phyloP scores from a whole-genome alignment of 805 yeast genomes.

The Saturnispora diversa region DNA sequence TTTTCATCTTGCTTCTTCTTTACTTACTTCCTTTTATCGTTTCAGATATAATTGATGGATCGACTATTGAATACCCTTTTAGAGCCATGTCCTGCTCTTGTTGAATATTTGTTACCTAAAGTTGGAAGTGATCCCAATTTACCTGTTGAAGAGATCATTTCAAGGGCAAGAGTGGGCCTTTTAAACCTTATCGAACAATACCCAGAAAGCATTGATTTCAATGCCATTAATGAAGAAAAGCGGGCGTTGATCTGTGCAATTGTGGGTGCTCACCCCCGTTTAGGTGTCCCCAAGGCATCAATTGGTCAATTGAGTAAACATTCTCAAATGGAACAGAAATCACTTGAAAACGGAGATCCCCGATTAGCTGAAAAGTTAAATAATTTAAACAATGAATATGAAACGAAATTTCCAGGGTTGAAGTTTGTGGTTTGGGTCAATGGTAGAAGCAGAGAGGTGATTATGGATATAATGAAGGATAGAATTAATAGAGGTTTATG shows the following conservation, averaged over 20 bases:
- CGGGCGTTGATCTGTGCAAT: slow-evolving; percentile 34
- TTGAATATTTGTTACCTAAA: slow-evolving; percentile 27
- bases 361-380: slow-evolving; percentile 44
- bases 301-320: slow-evolving; percentile 46
- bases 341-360: slow-evolving; percentile 36
- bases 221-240: background rate
- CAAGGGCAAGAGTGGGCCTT: slow-evolving; percentile 12
- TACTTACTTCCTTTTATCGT: background rate
- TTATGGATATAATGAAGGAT: slow-evolving; percentile 53
- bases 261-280: slow-evolving; percentile 85
- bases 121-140: slow-evolving; percentile 21
- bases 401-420: slow-evolving; percentile 48
- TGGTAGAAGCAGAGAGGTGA: slow-evolving; percentile 60
- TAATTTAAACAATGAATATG: slow-evolving; percentile 45
- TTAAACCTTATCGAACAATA: slow-evolving; percentile 9
- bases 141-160: slow-evolving; percentile 24
- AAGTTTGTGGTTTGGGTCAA: slow-evolving; percentile 85
- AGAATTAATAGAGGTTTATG: slow-evolving; percentile 54
- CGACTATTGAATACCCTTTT: slow-evolving; percentile 37
- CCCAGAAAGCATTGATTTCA: background rate
- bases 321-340: slow-evolving; percentile 64
- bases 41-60: background rate
- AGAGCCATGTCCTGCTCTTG: slow-evolving; percentile 52
- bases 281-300: slow-evolving; percentile 51
- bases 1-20: background rate